Percentiles rank a stretch among this genome's conserved stretches.
phyloP scores from a whole-genome alignment of 441 rosid genomes.

The Codiaeum variegatum region DNA sequence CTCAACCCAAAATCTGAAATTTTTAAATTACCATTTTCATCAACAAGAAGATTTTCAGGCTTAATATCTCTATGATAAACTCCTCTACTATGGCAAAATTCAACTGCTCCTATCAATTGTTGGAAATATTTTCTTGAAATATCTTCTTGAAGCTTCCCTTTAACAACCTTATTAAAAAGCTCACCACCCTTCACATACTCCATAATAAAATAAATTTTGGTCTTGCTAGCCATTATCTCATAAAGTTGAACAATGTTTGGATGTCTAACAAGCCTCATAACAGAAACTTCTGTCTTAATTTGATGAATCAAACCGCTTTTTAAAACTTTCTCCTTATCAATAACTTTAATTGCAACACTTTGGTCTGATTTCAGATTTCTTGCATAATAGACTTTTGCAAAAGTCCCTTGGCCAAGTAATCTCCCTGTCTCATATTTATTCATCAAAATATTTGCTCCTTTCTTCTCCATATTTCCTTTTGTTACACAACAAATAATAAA shows the following conservation, averaged over 20 bases:
- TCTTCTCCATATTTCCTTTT: constrained; percentile 51
- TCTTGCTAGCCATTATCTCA: constrained; percentile 86
- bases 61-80: constrained; percentile 82
- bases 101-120: constrained; percentile 67
- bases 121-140: constrained; percentile 63
- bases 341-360: constrained; percentile 66
- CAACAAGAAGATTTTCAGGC: constrained; percentile 79
- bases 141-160: constrained; percentile 71
- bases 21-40: constrained; percentile 62
- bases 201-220: constrained; percentile 73
- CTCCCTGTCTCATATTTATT: constrained; percentile 63
- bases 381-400: constrained; percentile 77
- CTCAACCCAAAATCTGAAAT: constrained; percentile 77
- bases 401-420: constrained; percentile 77
- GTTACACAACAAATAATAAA: not conserved
- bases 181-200: constrained; percentile 73
- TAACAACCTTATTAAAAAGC: constrained; percentile 63
- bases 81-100: constrained; percentile 78
- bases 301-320: constrained; percentile 64
- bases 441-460: constrained; percentile 46
- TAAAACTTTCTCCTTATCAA: constrained; percentile 59
- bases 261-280: constrained; percentile 74
- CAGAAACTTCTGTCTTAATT: constrained; percentile 78
- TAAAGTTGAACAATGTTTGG: constrained; percentile 66
- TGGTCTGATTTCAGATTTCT: constrained; percentile 53